Evolutionary conservation across 2,329 filamentous ascomycete genomes (phyloP).

Genomic region (Diaporthe sp.): DNA sequence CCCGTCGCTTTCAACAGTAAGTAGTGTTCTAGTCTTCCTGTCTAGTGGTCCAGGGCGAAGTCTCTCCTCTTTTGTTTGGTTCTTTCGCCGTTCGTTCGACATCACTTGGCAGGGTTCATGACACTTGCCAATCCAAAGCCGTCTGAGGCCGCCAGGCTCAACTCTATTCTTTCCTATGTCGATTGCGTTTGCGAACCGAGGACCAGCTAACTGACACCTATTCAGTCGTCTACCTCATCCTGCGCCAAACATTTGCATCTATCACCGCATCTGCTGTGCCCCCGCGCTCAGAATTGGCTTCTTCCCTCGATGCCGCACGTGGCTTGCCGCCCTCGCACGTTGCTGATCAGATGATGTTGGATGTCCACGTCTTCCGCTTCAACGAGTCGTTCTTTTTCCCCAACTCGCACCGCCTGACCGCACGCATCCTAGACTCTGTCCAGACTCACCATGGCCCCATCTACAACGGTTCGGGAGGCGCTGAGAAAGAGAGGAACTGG

Average conservation of each 20-base stretch:
- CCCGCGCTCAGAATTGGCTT: slow-evolving; percentile 42
- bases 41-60: neutral
- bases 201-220: neutral
- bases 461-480: slow-evolving; percentile 46
- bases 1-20: slow-evolving; percentile 69
- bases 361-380: slow-evolving; percentile 67
- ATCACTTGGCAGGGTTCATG: neutral
- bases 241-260: slow-evolving; percentile 66
- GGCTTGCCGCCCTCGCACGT: slow-evolving; percentile 46
- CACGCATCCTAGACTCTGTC: slow-evolving; percentile 59
- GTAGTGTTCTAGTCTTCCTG: neutral
- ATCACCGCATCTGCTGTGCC: slow-evolving; percentile 44
- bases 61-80: neutral
- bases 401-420: slow-evolving; percentile 66
- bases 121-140: neutral
- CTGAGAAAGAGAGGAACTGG: slow-evolving; percentile 59
- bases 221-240: slow-evolving; percentile 63
- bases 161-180: no score
- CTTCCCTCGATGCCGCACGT: slow-evolving; percentile 40
- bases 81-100: neutral
- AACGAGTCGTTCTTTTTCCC: slow-evolving; percentile 69
- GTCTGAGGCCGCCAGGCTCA: neutral
- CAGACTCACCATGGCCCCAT: slow-evolving; percentile 56
- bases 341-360: slow-evolving; percentile 41
- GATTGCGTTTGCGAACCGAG: neutral